phyloP scores from a whole-genome alignment of 75 land plant species.

The Pseudotsuga menziesii region DNA sequence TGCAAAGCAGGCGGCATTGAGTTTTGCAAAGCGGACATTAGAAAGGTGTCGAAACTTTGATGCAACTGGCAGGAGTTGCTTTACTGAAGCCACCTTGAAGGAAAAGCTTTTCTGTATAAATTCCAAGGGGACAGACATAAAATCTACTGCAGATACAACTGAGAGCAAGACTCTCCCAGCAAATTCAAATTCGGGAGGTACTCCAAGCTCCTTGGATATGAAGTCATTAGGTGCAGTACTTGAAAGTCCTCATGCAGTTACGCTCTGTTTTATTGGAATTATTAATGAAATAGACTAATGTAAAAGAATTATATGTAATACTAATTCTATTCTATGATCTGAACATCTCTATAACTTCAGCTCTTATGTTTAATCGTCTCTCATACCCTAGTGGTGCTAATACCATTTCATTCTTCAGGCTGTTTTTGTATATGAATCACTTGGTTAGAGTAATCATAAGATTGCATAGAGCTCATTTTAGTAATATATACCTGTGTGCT shows the following conservation, averaged over 20 bases:
- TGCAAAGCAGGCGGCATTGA: constrained; percentile 59
- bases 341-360: background rate
- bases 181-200: background rate
- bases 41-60: constrained; percentile 56
- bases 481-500: too few relatives aligned
- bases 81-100: constrained; percentile 45
- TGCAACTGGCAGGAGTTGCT: constrained; percentile 65
- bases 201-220: background rate
- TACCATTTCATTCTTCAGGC: too few relatives aligned
- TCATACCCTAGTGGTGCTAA: too few relatives aligned
- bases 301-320: background rate
- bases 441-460: too few relatives aligned
- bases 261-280: background rate
- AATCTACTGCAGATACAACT: background rate
- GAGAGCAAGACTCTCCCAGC: background rate
- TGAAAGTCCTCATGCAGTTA: background rate
- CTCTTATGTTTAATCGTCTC: background rate
- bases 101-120: constrained; percentile 39
- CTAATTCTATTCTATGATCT: background rate
- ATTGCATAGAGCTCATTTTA: too few relatives aligned
- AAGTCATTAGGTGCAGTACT: background rate
- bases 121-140: constrained; percentile 6
- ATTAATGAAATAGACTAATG: background rate
- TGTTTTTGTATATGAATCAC: too few relatives aligned
- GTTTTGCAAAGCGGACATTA: constrained; percentile 61